Base-by-base conservation (phyloP, 2,329 filamentous ascomycete species). In the Knufia fluminis region DNA sequence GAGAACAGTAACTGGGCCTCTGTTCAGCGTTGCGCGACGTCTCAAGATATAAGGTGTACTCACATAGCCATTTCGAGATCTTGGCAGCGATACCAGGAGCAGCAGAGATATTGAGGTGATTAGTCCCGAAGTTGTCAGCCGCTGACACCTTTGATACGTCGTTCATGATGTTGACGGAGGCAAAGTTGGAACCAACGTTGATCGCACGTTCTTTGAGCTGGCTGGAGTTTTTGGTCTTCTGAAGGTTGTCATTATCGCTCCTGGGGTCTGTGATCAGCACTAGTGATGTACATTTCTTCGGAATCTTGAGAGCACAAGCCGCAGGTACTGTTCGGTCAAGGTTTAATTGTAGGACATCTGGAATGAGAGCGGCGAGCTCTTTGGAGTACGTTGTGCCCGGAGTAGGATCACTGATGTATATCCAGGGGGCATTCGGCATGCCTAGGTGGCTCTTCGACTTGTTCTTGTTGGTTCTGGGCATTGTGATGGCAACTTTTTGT, bases 1-100 rank as follows among this genome's bases (percentile, higher is more conserved):
- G 7, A 59, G 49, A 9, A 53, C 53, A 4, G 43, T 55, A 49
- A 57, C 57, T 59, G 26, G 14, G 24, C 16, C 8, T 19, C 22
- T 2, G 10, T n/a, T n/a, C n/a, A n/a, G n/a, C n/a, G n/a, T n/a
- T n/a, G n/a, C n/a, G n/a, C n/a, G n/a, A n/a, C n/a, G n/a, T n/a
- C n/a, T n/a, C n/a, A n/a, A n/a, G n/a, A n/a, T n/a, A n/a, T n/a
- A n/a, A n/a, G n/a, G n/a, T 28, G n/a, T 12, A 47, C 54, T 46
- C 52, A 60, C 57, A 56, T 3, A 60, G 51, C 53, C 53, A 57
- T 20, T 48, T 38, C 24, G 50, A 55, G 38, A 60, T 50, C 22
- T 50, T 44, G 28, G 55, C 35, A 17, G 56, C 48, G 12, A 54
- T 48, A 35, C 52, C 50, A 26, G 52, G 40, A 33, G 39, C 38